Percentiles rank a stretch among this genome's conserved stretches.
These are phyloP conservation scores for Cryptosporidium ryanae DNA, from an alignment of 169 alveolate genomes.

Conservation along the genomic window DNA sequence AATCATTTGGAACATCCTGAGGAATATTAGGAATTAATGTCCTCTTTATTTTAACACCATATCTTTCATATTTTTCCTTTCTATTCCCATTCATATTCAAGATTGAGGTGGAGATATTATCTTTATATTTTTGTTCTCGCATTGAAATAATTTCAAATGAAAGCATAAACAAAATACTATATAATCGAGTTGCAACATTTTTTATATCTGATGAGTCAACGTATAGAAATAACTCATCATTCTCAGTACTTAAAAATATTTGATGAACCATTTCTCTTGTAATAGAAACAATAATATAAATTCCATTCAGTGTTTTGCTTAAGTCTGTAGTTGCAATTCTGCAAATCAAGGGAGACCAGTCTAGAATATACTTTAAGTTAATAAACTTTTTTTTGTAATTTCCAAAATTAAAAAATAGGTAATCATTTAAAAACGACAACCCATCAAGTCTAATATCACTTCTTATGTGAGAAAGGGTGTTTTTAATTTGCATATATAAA, in stretches of 20 bases:
- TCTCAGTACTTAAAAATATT: background rate
- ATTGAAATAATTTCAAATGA: slow-evolving; percentile 24
- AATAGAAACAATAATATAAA: slow-evolving; percentile 8
- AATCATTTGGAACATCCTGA: slow-evolving; percentile 8
- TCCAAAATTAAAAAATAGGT: slow-evolving; percentile 43
- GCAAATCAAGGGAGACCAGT: slow-evolving; percentile 58
- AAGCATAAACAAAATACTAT: background rate
- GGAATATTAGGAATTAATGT: slow-evolving; percentile 50
- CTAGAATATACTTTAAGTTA: slow-evolving; percentile 33
- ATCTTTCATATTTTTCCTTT: background rate
- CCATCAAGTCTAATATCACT: slow-evolving; percentile 70
- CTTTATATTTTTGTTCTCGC: slow-evolving; percentile 47
- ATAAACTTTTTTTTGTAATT: slow-evolving; percentile 25
- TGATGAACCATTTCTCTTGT: slow-evolving; percentile 24
- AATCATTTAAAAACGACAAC: slow-evolving; percentile 29
- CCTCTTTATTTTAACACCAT: slow-evolving; percentile 24
- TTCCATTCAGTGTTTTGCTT: slow-evolving; percentile 1
- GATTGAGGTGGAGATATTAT: slow-evolving; percentile 9
- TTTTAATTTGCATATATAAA: slow-evolving; percentile 46
- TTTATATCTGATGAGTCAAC: background rate
- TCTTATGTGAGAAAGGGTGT: slow-evolving; percentile 42
- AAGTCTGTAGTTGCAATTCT: slow-evolving; percentile 23
- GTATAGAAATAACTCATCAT: background rate
- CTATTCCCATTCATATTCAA: slow-evolving; percentile 6
- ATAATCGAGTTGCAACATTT: background rate